Conservation (phyloP, 2,329 filamentous ascomycete genomes). For the Diplodia scrobiculata region DNA sequence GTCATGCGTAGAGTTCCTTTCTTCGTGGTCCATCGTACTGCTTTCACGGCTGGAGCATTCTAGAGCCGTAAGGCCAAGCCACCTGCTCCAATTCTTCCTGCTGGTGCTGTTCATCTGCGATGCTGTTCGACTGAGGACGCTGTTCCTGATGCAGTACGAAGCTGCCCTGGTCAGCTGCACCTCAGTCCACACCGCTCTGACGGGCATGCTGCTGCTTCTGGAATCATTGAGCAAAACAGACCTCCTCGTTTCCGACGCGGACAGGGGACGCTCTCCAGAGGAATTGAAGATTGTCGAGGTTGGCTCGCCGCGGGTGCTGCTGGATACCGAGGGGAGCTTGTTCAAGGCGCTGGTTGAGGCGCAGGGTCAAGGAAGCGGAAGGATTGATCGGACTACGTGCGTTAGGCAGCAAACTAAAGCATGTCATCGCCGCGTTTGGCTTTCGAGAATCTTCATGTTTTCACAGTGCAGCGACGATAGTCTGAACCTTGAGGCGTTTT, state of each 20-base stretch:
- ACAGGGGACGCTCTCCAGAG: conserved; percentile 39
- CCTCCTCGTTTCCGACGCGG: conserved; percentile 32
- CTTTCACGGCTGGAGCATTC: conserved; percentile 38
- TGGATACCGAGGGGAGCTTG: conserved; percentile 29
- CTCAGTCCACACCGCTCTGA: conserved; percentile 34
- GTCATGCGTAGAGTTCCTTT: conserved; percentile 26
- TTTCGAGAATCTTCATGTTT: neutral
- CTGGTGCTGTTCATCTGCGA: conserved; percentile 37
- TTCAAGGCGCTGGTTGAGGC: conserved; percentile 33
- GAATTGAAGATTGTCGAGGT: conserved; percentile 50
- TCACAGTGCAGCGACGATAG: too few species aligned
- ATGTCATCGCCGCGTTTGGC: neutral
- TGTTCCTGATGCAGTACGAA: conserved; percentile 35
- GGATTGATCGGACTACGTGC: neutral
- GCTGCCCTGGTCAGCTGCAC: conserved; percentile 29
- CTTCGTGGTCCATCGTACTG: conserved; percentile 3
- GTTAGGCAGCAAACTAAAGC: neutral
- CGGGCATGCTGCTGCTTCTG: conserved; percentile 35
- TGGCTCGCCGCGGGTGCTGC: conserved; percentile 20
- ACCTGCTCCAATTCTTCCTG: conserved; percentile 38
- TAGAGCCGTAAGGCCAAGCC: conserved; percentile 36
- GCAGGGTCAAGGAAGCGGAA: conserved; percentile 20
- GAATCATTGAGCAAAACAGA: conserved; percentile 33
- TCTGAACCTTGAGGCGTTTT: neutral
- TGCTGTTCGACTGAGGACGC: conserved; percentile 36